Base-by-base conservation (phyloP, 108 stramenopile genomes). In the Chaetoceros muelleri region DNA sequence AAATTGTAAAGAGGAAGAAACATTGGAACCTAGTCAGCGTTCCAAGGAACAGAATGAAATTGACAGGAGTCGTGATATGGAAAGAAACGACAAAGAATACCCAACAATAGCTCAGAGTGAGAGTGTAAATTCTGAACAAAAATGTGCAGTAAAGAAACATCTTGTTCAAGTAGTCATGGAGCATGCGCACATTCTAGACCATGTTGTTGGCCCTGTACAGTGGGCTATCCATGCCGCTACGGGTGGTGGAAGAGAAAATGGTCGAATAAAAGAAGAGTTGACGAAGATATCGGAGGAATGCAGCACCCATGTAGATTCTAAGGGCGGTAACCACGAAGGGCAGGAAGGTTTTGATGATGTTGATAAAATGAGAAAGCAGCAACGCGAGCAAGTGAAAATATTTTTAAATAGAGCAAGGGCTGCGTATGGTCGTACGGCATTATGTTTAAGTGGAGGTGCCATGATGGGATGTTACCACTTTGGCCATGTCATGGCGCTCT, bases 381-480 rank as follows among this genome's bases (percentile, higher is more conserved):
- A 79, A 47, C 64, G 75, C 2, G 72, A 76, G 57, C 76, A 79
- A 50, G 64, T 90, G 40, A 72, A 78, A 24, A 69, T 59, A 1
- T 85, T 92, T 48, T 63, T 93, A 23, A 86, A 88, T 53, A 67
- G 86, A 58, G 96, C 96, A 0, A 70, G 96, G 44, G 93, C 94
- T 46, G 85, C 98, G 1, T 97, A 96, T 61, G 98, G 98, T 8
- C 78, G 96, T 25, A 97, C 98, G 2, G 98, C 95, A 1, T 69
- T 99, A 28, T 84, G 94, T 63, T 73, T 99, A 19, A 75, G 72
- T 50, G 98, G 98, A 18, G 98, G 98, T 3, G 95, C 95, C 52
- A 79, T 79, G 60, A 83, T 95, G 94, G 98, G 96, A 20, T 54
- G 75, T 46, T 98, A 97, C 58, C 98, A 99, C 70, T 83, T 92